Evolutionary conservation across 805 yeast species (phyloP), one percentile per base, ranked within the genome.

Genomic region (Ogataea methanolica): DNA sequence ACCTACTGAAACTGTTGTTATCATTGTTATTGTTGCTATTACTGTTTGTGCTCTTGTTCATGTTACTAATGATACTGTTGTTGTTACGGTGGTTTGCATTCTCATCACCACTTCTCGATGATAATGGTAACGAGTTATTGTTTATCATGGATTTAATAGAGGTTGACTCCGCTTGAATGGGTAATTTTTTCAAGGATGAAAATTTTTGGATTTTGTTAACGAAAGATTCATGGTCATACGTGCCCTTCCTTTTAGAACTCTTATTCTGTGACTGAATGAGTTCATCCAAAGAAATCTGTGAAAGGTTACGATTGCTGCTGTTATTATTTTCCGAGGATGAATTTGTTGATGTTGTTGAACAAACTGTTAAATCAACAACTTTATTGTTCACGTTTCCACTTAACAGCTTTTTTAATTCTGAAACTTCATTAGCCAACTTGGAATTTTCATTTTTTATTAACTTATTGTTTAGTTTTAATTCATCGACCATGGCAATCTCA

Each of bases 51-150:
- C 31, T 12, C 5, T n/a, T 19, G 23, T 19, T 6, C 11, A 12
- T n/a, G 39, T 8, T 37, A 17, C 16, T 37, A 3, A 4, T 14
- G 39, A 17, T 19, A n/a, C 15, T 19, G 29, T 14, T 4, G 39
- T 7, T 17, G 39, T 11, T 26, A 3, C 31, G 31, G 31, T 26
- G 31, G 9, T 26, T 9, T 11, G 11, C 31, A 11, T 26, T 7
- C 31, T 26, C 31, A 9, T 11, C 11, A 9, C 31, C 31, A 26
- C 31, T 26, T 8, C 31, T 26, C 11, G 31, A 26, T 26, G 31
- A 26, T 26, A 26, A 26, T 26, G 31, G 11, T 34, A 15, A 64
- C 44, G 15, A 48, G 46, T 31, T 54, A 54, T 50, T 63, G 65
- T 44, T 50, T 52, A 21, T 23, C 15, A 15, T 31, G 6, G 45